Percentiles rank a stretch among this genome's conserved stretches.
Conservation (phyloP, 805 yeast species). For the Saitoella complicata region DNA sequence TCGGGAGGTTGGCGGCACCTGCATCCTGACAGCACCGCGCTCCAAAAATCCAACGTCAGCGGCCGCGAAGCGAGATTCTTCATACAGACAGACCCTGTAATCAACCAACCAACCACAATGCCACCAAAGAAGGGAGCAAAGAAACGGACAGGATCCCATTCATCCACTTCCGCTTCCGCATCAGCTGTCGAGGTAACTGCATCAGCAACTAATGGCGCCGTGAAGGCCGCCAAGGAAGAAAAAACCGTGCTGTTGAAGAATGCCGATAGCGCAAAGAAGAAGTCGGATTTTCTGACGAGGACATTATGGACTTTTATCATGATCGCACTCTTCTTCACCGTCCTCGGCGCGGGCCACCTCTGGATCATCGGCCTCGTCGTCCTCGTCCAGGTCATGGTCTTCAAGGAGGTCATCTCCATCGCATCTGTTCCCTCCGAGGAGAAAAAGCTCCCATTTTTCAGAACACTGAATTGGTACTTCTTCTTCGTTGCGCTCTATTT, state of each 20-base stretch:
- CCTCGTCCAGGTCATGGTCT: conserved; percentile 63
- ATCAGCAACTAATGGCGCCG: no score
- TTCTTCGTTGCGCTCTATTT: conserved; percentile 74
- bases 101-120: no score
- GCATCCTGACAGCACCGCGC: no score
- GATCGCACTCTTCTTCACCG: conserved; percentile 56
- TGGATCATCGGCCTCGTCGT: conserved; percentile 61
- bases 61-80: no score
- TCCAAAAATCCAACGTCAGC: no score
- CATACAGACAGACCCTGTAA: no score
- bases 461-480: conserved; percentile 84
- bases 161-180: no score
- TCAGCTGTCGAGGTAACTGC: no score
- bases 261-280: conserved; percentile 46
- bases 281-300: conserved; percentile 70
- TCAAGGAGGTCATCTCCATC: conserved; percentile 75
- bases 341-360: conserved; percentile 70
- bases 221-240: no score
- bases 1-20: no score
- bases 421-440: conserved; percentile 76
- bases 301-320: conserved; percentile 88
- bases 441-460: conserved; percentile 66
- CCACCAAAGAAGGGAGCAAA: no score
- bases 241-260: neutral
- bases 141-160: no score